These are phyloP conservation scores for Aspergillus diversus DNA, from an alignment of 495 filamentous ascomycete genomes.

Conservation along the genomic window DNA sequence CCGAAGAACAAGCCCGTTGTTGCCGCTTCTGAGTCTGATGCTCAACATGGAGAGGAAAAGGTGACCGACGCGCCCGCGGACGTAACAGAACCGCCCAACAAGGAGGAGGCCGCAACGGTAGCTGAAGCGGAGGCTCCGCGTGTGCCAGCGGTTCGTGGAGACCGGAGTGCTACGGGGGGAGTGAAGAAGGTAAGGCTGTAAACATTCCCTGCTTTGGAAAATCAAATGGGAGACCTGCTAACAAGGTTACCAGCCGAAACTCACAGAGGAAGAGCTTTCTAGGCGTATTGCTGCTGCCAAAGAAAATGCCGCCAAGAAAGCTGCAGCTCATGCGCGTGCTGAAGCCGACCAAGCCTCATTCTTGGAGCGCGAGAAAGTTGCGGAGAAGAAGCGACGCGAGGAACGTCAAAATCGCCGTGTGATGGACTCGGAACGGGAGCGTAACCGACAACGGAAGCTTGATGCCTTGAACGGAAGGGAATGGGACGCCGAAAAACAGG, in stretches of 20 bases:
- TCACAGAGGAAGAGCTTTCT: conserved; percentile 69
- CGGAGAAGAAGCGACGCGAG: conserved; percentile 54
- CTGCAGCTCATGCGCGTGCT: conserved; percentile 65
- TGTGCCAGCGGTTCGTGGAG: conserved; percentile 65
- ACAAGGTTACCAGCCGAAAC: conserved; percentile 54
- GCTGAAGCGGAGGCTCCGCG: conserved; percentile 37
- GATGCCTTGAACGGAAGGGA: conserved; percentile 67
- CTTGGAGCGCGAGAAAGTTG: conserved; percentile 64
- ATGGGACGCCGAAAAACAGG: conserved; percentile 77
- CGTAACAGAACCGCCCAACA: conserved; percentile 26
- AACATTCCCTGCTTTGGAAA: background rate
- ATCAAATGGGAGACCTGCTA: conserved; percentile 11
- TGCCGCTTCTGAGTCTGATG: conserved; percentile 22
- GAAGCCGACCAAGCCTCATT: conserved; percentile 72
- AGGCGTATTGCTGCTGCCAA: conserved; percentile 62
- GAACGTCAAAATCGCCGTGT: conserved; percentile 59
- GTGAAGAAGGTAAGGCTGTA: conserved; percentile 47
- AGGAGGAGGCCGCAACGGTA: conserved; percentile 24
- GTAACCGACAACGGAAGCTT: conserved; percentile 72
- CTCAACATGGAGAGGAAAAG: conserved; percentile 20
- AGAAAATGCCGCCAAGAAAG: conserved; percentile 58
- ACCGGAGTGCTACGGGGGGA: conserved; percentile 70
- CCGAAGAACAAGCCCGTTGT: conserved; percentile 27
- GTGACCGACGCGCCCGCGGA: conserved; percentile 24
- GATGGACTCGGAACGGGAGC: conserved; percentile 73